phyloP scores from a whole-genome alignment of 2,329 filamentous ascomycete genomes.

The Pseudocercospora ulei region DNA sequence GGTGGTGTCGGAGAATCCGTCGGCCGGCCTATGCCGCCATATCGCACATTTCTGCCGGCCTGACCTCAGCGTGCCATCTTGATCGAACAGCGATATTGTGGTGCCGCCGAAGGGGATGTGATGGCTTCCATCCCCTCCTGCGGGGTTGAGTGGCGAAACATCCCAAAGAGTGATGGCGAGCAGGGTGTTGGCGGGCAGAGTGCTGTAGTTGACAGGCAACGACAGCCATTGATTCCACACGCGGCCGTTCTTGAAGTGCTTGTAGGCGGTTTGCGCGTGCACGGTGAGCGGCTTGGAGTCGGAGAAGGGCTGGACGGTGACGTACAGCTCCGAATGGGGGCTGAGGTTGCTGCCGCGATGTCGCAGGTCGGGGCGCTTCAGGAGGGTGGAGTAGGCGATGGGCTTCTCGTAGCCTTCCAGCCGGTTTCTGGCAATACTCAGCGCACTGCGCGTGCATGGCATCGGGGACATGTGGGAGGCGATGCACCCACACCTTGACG shows the following conservation, averaged over 20 bases:
- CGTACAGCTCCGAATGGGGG: slow-evolving; percentile 76
- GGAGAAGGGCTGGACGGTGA: slow-evolving; percentile 88
- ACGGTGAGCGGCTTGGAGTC: slow-evolving; percentile 92
- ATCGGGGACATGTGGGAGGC: slow-evolving; percentile 2
- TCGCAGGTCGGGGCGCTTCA: slow-evolving; percentile 68
- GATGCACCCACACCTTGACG: slow-evolving; percentile 51
- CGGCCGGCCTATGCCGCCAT: slow-evolving; percentile 70
- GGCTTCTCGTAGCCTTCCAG: slow-evolving; percentile 70
- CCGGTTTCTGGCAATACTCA: slow-evolving; percentile 43
- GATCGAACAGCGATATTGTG: slow-evolving; percentile 82
- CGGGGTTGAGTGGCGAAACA: slow-evolving; percentile 66
- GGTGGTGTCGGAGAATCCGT: slow-evolving; percentile 68
- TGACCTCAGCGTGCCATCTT: slow-evolving; percentile 81
- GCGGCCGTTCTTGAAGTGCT: slow-evolving; percentile 63
- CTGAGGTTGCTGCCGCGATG: slow-evolving; percentile 81
- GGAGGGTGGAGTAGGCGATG: slow-evolving; percentile 64
- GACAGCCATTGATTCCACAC: slow-evolving; percentile 96
- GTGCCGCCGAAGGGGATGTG: slow-evolving; percentile 89
- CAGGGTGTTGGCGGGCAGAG: slow-evolving; percentile 69
- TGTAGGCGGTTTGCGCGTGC: slow-evolving; percentile 85
- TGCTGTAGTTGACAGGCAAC: slow-evolving; percentile 73
- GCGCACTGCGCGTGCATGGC: background rate
- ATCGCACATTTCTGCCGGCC: slow-evolving; percentile 85
- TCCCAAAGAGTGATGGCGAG: slow-evolving; percentile 95
- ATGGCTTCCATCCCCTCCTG: slow-evolving; percentile 61